Conservation (phyloP, 1,139 yeast species). For the Yamadazyma conglobata region DNA sequence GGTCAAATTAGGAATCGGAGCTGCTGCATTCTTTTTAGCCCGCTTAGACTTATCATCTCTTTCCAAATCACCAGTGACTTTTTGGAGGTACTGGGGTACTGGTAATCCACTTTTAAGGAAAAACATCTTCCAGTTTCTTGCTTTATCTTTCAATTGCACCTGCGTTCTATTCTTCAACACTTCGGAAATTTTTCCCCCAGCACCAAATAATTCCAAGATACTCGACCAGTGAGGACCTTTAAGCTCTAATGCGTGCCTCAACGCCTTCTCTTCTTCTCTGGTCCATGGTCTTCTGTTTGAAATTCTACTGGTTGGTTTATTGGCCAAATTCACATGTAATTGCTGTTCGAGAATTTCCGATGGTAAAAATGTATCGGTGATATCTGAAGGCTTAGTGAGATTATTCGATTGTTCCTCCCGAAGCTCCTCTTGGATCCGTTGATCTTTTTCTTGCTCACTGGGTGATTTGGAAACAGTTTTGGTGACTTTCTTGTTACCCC, state of each 20-base stretch:
- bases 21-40: slow-evolving; percentile 40
- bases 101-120: slow-evolving; percentile 68
- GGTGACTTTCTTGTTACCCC: slow-evolving; percentile 54
- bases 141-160: slow-evolving; percentile 91
- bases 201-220: slow-evolving; percentile 82
- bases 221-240: slow-evolving; percentile 95
- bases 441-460: slow-evolving; percentile 2
- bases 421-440: background rate
- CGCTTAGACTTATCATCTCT: slow-evolving; percentile 42
- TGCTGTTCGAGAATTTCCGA: slow-evolving; percentile 49
- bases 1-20: slow-evolving; percentile 29
- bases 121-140: slow-evolving; percentile 89
- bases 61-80: slow-evolving; percentile 85
- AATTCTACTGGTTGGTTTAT: slow-evolving; percentile 24
- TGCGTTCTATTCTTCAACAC: slow-evolving; percentile 82
- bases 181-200: slow-evolving; percentile 86
- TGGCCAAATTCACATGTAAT: slow-evolving; percentile 36
- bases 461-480: slow-evolving; percentile 10
- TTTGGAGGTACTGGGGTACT: slow-evolving; percentile 71
- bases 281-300: slow-evolving; percentile 74
- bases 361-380: slow-evolving; percentile 31
- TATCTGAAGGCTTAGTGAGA: slow-evolving; percentile 1
- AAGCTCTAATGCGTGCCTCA: slow-evolving; percentile 73
- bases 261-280: slow-evolving; percentile 80
- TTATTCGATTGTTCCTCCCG: slow-evolving; percentile 1